Evolutionary conservation across 306 rosid species (phyloP), one percentile per base, ranked within the genome.

Genomic region (Corylus americana): DNA sequence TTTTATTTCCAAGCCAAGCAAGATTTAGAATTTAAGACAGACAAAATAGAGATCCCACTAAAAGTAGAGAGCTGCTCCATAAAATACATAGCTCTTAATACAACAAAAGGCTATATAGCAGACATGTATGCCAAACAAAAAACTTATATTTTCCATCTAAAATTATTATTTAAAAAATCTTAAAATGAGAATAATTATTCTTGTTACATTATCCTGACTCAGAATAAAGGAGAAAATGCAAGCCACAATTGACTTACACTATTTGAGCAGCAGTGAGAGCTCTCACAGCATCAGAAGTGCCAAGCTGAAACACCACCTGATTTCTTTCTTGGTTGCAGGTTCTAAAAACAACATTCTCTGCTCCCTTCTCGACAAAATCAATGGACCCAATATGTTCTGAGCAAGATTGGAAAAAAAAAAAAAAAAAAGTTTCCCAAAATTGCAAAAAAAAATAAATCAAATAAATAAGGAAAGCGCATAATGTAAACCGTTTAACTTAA

Each of bases 301-400:
- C 98, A 53, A 94, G 82, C 78, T 94, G 98, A 90, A 90, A 92
- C 29, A 94, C 98, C 71, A 94, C 97, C 75, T 58, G 84, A 73
- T 89, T 75, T 78, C 83, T 87, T 86, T 94, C 98, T 78, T 84
- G 81, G 66, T 86, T 83, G 75, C 98, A 94, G 18, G 97, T 94
- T 80, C 98, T 89, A 85, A 94, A 94, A 82, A 89, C 97, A 71
- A 92, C 93, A 82, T 42, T 86, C 35, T 84, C 83, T 12, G 94
- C 87, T 75, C 93, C 94, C 78, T 87, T 94, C 91, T 94, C 97
- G 77, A 94, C 93, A 88, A 94, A 90, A 83, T 94, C 97, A 71
- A 80, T 74, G 37, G 91, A 81, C 64, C 98, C 94, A 74, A 90
- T 48, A 67, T 58, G 74, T 61, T 85, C 98, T 92, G 80, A 69